These are phyloP conservation scores for Dictyostelium firmibasis DNA, from an alignment of 78 protist species.

Conservation along the genomic window DNA sequence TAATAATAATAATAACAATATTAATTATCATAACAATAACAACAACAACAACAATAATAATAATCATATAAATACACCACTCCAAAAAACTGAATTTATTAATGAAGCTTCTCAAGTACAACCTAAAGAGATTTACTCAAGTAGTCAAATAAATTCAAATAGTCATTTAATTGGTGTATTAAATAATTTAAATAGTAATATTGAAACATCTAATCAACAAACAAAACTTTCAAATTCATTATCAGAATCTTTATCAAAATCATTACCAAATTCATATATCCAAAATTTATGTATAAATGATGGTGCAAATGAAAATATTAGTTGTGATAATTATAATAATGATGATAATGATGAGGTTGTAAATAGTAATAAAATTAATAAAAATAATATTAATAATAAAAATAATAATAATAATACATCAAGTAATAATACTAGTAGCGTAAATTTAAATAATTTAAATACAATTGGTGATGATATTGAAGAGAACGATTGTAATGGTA, in stretches of 20 bases:
- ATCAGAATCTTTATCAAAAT: background rate
- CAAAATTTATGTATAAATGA: background rate
- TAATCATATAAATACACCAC: background rate
- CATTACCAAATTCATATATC: background rate
- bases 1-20: no score
- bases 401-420: background rate
- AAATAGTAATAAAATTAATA: no score
- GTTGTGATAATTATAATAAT: no score
- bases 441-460: background rate
- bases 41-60: no score
- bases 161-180: background rate
- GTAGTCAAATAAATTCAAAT: background rate
- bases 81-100: background rate
- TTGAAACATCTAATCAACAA: background rate
- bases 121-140: background rate
- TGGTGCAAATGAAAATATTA: background rate
- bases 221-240: background rate
- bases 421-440: background rate
- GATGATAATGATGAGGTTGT: no score
- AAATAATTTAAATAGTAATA: no score
- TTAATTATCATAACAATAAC: no score
- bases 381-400: no score
- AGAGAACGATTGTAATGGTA: background rate
- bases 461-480: background rate
- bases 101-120: background rate